phyloP scores from a whole-genome alignment of 352 stramenopile species.

The Aphanomyces cochlioides region DNA sequence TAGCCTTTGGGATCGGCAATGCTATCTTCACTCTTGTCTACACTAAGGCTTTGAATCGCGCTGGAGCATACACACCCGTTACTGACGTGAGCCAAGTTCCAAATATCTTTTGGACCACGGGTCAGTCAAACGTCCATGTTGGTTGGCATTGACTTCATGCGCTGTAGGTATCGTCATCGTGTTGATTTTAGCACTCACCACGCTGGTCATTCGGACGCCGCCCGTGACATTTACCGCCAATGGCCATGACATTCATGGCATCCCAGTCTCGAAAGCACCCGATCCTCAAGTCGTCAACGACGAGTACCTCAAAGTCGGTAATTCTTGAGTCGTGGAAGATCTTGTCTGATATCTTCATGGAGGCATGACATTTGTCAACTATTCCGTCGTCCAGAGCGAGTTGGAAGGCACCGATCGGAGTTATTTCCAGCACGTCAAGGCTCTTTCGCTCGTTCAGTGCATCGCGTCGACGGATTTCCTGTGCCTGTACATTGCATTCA shows the following conservation, averaged over 20 bases:
- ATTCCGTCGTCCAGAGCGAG: background rate
- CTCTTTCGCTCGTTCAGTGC: conserved; percentile 25
- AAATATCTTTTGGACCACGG: background rate
- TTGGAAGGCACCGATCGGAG: background rate
- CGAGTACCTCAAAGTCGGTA: conserved; percentile 16
- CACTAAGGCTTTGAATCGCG: background rate
- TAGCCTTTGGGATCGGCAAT: conserved; percentile 13
- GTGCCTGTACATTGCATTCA: conserved; percentile 22
- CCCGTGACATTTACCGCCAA: conserved; percentile 13
- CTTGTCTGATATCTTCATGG: too few species aligned
- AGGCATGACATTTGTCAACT: conserved; percentile 19
- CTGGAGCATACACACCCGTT: background rate
- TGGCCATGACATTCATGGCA: conserved; percentile 21
- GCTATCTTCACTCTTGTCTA: background rate
- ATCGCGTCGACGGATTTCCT: conserved; percentile 24
- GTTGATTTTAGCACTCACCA: background rate
- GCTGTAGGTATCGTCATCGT: background rate
- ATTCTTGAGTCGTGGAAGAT: too few species aligned
- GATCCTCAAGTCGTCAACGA: conserved; percentile 12
- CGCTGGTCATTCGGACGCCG: conserved; percentile 14
- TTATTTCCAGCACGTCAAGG: conserved; percentile 26
- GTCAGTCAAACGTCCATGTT: background rate
- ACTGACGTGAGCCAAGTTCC: background rate
- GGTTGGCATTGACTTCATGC: background rate
- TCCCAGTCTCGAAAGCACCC: background rate